Percentiles rank a stretch among this genome's conserved stretches.
Evolutionary conservation across 345 rosid species (phyloP).

Genomic region (Salix purpurea): DNA sequence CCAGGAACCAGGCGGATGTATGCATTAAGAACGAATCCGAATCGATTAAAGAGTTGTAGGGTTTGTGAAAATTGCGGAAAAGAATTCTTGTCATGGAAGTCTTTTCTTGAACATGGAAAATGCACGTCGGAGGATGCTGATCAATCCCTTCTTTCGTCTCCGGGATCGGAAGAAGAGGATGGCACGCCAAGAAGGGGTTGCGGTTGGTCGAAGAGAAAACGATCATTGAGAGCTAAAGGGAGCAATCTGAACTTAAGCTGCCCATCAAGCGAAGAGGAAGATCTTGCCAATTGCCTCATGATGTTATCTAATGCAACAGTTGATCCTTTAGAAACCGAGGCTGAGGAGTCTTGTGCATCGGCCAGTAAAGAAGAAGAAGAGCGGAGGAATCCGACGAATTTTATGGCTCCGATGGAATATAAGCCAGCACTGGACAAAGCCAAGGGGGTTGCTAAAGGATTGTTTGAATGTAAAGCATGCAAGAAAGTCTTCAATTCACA

Average conservation of each 20-base stretch:
- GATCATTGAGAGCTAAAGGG: constrained; percentile 52
- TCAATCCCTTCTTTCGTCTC: constrained; percentile 39
- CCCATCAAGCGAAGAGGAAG: constrained; percentile 81
- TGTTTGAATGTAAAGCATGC: constrained; percentile 94
- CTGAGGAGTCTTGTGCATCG: constrained; percentile 66
- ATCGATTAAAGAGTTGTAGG: constrained; percentile 55
- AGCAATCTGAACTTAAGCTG: constrained; percentile 31
- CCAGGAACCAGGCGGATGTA: constrained; percentile 58
- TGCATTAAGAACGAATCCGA: constrained; percentile 59
- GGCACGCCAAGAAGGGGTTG: constrained; percentile 24
- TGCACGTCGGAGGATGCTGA: constrained; percentile 52
- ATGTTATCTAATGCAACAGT: constrained; percentile 75
- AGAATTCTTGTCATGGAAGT: constrained; percentile 78
- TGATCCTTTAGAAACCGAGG: constrained; percentile 45
- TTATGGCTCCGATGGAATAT: constrained; percentile 31
- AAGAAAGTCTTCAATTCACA: constrained; percentile 96
- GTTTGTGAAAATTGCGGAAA: constrained; percentile 71
- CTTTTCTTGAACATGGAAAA: constrained; percentile 71
- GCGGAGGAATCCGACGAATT: constrained; percentile 36
- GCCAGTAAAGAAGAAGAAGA: constrained; percentile 68
- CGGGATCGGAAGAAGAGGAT: constrained; percentile 44
- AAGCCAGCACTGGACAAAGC: constrained; percentile 35
- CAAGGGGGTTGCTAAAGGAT: constrained; percentile 44
- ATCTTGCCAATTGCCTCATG: constrained; percentile 87
- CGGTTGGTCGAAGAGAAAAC: constrained; percentile 63